Evolutionary conservation across 495 filamentous ascomycete genomes (phyloP).

Genomic region (Xylaria grammica): DNA sequence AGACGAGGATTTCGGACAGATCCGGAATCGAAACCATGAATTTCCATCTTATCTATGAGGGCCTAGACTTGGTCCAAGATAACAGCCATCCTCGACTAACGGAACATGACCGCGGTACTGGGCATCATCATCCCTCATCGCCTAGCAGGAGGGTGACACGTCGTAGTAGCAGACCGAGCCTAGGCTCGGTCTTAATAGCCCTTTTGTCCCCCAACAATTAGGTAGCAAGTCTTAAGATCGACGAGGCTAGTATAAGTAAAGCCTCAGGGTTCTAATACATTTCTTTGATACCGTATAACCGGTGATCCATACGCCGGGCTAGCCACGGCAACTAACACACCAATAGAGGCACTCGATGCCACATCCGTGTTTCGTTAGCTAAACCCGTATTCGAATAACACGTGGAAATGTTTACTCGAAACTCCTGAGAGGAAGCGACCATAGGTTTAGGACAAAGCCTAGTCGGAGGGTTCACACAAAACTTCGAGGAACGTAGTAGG

Average conservation of each 20-base stretch:
- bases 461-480: neutral
- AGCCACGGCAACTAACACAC: no score
- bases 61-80: conserved; percentile 2
- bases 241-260: no score
- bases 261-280: no score
- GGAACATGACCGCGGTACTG: neutral
- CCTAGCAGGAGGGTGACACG: neutral
- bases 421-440: neutral
- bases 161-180: neutral
- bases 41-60: neutral
- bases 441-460: neutral
- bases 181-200: no score
- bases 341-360: no score
- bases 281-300: no score
- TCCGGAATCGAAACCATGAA: neutral
- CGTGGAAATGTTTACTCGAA: no score
- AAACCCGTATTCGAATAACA: no score
- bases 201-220: no score
- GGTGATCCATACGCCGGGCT: no score
- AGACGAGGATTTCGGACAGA: conserved; percentile 4
- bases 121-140: neutral
- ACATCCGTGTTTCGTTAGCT: no score
- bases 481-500: neutral
- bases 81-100: neutral
- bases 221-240: no score